Evolutionary conservation across 2,329 filamentous ascomycete genomes (phyloP), one percentile per base, ranked within the genome.

Genomic region (Hypoxylon sp.): DNA sequence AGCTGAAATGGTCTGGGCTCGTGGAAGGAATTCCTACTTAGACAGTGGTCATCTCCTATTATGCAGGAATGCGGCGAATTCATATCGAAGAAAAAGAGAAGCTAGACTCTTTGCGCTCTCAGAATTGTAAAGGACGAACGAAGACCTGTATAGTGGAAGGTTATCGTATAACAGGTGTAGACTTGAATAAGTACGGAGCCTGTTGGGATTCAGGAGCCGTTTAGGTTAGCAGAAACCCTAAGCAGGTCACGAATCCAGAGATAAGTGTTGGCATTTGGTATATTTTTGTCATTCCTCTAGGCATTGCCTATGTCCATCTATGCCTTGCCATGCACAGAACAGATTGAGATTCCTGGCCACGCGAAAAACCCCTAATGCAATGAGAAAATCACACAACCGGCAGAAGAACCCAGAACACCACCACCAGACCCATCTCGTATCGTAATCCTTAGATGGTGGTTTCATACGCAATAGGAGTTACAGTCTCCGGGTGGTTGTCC

Each of bases 401-500:
- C 70, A 74, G 68, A 63, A 54, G 55, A 63, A 75, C 73, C 74
- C 71, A 71, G 69, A 74, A 69, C 63, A 67, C 52, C 25, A 66
- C 65, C 67, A 65, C 63, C 69, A 16, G 43, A 58, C 41, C 52
- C 32, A 25, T 37, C 48, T 30, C 41, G 21, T 23, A 46, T 25
- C 21, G 46, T 29, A 37, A 47, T 43, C 48, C 29, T 73, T 96
- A 99, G 84, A 99, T 98, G 80, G 93, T 95, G 78, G 96, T 99
- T 89, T 98, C 96, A 90, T 98, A 99, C 79, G 96, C 85, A 77
- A 98, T 88, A 76, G 95, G 94, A 70, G 90, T 89, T 78, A 98
- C 89, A 76, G 92, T 97, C 90, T 97, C 93, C 72, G 94, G 93
- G 81, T 89, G 87, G 86, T 93, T 92, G 81, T 93, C 91, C 84